phyloP scores from a whole-genome alignment of 129 eudicot species.

The Flaveria sonorensis region DNA sequence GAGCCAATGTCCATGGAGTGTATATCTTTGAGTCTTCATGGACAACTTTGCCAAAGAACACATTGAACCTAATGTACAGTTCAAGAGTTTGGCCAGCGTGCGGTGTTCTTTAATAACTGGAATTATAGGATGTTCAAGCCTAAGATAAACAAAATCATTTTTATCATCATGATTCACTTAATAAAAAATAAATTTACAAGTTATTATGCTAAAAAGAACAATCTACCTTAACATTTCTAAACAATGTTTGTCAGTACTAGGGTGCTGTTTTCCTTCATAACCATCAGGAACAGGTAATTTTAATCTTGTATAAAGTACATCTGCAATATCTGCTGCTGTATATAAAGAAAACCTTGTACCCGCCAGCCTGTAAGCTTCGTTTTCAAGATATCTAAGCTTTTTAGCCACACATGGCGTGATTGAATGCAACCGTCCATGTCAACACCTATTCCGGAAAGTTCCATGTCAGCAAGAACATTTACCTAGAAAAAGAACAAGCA shows the following conservation, averaged over 20 bases:
- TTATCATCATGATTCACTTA: background rate
- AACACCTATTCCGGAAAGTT: constrained; percentile 86
- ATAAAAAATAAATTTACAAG: background rate
- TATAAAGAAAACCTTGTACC: constrained; percentile 86
- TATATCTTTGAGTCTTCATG: constrained; percentile 80
- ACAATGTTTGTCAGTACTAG: constrained; percentile 95
- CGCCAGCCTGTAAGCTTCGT: constrained; percentile 77
- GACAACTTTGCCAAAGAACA: constrained; percentile 87
- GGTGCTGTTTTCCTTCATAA: constrained; percentile 78
- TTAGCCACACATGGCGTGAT: constrained; percentile 67
- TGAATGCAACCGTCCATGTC: constrained; percentile 95
- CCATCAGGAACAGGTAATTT: constrained; percentile 86
- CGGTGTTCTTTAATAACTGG: constrained; percentile 97
- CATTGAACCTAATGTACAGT: constrained; percentile 84
- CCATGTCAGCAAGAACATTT: constrained; percentile 93
- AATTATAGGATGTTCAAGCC: constrained; percentile 89
- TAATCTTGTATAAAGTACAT: constrained; percentile 78
- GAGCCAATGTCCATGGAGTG: constrained; percentile 98
- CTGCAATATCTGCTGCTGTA: constrained; percentile 92
- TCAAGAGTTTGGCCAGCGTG: constrained; percentile 75
- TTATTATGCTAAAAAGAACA: background rate
- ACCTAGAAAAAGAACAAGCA: constrained; percentile 47
- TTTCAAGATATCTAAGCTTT: constrained; percentile 78
- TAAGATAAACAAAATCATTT: constrained; percentile 27
- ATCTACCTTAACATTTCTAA: constrained; percentile 76